Percentiles rank a stretch among this genome's conserved stretches.
Conservation (phyloP, 2,329 filamentous ascomycete genomes). For the Talaromyces verruculosus region DNA sequence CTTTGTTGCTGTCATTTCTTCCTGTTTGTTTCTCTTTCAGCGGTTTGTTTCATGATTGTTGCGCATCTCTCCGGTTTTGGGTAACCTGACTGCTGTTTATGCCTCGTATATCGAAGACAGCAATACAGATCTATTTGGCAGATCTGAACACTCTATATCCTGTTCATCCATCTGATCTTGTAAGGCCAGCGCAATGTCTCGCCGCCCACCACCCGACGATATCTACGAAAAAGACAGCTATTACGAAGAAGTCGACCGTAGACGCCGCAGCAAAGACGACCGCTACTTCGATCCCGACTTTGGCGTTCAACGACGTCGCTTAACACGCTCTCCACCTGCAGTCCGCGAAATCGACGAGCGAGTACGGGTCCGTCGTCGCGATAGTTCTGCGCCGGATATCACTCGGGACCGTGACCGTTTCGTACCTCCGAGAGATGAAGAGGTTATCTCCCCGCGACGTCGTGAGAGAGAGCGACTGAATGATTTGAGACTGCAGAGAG, state of each 20-base stretch:
- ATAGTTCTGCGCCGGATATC: constrained; percentile 37
- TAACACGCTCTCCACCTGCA: constrained; percentile 40
- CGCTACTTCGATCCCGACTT: constrained; percentile 32
- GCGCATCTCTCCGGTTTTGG: not conserved
- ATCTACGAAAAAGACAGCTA: constrained; percentile 32
- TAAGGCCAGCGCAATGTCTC: constrained; percentile 30
- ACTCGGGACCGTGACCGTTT: constrained; percentile 24
- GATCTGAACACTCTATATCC: not conserved
- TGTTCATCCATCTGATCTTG: not conserved
- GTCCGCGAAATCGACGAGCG: constrained; percentile 44
- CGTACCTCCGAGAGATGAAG: constrained; percentile 26
- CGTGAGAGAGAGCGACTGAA: constrained; percentile 31
- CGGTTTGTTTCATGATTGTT: not conserved
- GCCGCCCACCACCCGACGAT: constrained; percentile 31
- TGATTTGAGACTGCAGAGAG: constrained; percentile 28
- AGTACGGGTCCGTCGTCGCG: constrained; percentile 39
- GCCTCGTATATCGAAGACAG: not conserved
- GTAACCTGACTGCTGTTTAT: constrained; percentile 9
- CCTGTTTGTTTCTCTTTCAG: not conserved
- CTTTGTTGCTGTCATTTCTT: not conserved
- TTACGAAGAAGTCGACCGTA: constrained; percentile 29
- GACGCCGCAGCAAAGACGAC: constrained; percentile 27
- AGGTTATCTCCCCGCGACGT: not conserved
- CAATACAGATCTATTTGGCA: not conserved
- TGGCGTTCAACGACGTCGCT: constrained; percentile 26